Conservation (phyloP, 345 rosid genomes). For the Zanthoxylum bungeanum region DNA sequence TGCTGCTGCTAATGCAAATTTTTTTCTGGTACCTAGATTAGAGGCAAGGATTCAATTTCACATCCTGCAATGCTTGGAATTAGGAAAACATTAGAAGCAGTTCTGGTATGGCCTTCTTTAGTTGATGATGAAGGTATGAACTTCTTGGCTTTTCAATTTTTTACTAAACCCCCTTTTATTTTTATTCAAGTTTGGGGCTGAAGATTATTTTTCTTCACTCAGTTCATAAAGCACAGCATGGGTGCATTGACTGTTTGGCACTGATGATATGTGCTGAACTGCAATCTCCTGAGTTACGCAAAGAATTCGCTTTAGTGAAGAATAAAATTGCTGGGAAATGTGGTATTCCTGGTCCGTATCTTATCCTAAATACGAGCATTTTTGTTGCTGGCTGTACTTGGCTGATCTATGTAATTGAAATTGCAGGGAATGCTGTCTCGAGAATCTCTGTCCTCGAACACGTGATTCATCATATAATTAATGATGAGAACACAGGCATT, state of each 20-base stretch:
- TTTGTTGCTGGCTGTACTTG: neutral
- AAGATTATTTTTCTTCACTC: slow-evolving; percentile 15
- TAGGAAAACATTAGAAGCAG: slow-evolving; percentile 43
- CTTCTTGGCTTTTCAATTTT: slow-evolving; percentile 12
- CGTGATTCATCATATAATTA: neutral
- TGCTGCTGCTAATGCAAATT: slow-evolving; percentile 19
- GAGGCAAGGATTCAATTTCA: slow-evolving; percentile 53
- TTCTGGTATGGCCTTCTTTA: slow-evolving; percentile 73
- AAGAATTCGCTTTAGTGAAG: slow-evolving; percentile 27
- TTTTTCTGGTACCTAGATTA: slow-evolving; percentile 41
- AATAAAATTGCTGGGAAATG: slow-evolving; percentile 19
- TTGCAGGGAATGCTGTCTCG: slow-evolving; percentile 39
- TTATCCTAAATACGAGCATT: slow-evolving; percentile 6
- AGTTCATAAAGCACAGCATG: slow-evolving; percentile 91
- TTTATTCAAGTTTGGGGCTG: slow-evolving; percentile 11
- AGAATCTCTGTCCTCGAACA: neutral
- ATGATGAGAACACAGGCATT: neutral
- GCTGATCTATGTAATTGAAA: slow-evolving; percentile 22
- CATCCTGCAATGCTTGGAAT: slow-evolving; percentile 49
- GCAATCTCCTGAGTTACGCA: slow-evolving; percentile 41
- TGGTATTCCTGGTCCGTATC: slow-evolving; percentile 33
- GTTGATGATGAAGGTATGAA: slow-evolving; percentile 62
- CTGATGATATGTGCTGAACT: slow-evolving; percentile 73
- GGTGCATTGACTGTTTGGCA: slow-evolving; percentile 93
- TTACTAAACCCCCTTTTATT: neutral